These are phyloP conservation scores for Scheffersomyces spartinae DNA, from an alignment of 805 yeast species.

Conservation along the genomic window DNA sequence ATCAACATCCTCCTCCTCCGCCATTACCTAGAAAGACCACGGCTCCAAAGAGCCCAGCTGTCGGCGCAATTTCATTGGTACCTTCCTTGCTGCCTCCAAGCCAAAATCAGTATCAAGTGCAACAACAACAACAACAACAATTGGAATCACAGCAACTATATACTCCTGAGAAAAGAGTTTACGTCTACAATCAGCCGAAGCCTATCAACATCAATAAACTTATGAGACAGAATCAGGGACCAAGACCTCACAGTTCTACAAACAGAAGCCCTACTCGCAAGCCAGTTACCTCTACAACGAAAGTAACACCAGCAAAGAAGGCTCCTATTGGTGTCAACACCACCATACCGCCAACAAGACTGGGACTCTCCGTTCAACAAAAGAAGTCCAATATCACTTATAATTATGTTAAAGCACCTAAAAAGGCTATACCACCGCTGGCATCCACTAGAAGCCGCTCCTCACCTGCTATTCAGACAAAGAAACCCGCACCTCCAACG, in stretches of 20 bases:
- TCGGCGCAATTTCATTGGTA: neutral
- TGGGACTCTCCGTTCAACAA: slow-evolving; percentile 4
- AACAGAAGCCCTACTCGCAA: neutral
- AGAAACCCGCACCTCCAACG: slow-evolving; percentile 5
- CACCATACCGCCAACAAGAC: slow-evolving; percentile 2
- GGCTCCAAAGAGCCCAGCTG: slow-evolving; percentile 2
- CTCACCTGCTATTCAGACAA: slow-evolving; percentile 5
- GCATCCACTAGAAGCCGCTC: too few relatives aligned
- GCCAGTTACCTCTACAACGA: slow-evolving; percentile 3
- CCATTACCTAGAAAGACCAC: slow-evolving; percentile 3
- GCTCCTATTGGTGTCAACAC: slow-evolving; percentile 5
- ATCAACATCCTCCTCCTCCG: slow-evolving; percentile 9
- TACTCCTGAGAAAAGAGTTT: slow-evolving; percentile 10
- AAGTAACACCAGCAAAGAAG: slow-evolving; percentile 4
- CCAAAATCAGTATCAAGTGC: slow-evolving; percentile 4
- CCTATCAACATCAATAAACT: slow-evolving; percentile 24
- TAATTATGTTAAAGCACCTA: slow-evolving; percentile 14
- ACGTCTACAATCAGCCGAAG: slow-evolving; percentile 26
- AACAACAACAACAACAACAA: slow-evolving; percentile 2
- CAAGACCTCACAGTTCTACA: slow-evolving; percentile 1
- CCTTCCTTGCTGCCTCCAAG: slow-evolving; percentile 1
- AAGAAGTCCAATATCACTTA: slow-evolving; percentile 21
- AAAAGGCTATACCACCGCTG: too few relatives aligned
- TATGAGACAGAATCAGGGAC: slow-evolving; percentile 14
- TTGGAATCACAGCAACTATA: neutral